phyloP scores from a whole-genome alignment of 1,139 yeast genomes.

The Saccharomyces hybrid region DNA sequence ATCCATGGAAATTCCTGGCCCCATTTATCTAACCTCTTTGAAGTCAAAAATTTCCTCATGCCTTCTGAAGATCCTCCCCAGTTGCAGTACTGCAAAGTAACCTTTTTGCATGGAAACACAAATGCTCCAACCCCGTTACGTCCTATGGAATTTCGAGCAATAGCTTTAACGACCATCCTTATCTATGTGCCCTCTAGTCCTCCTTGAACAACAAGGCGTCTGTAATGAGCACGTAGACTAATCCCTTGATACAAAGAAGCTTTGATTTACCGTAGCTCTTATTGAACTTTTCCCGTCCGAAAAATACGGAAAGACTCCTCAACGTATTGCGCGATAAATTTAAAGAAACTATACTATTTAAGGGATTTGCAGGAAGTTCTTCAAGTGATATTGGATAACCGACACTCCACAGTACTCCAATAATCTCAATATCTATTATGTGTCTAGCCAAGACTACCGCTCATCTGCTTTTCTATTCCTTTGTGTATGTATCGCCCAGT shows the following conservation, averaged over 20 bases:
- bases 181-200: not conserved
- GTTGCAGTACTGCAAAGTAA: constrained; percentile 74
- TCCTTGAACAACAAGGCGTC: too few relatives aligned
- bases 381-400: not conserved
- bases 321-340: not conserved
- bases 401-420: not conserved
- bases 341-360: not conserved
- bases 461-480: constrained; percentile 26
- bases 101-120: constrained; percentile 53
- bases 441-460: constrained; percentile 24
- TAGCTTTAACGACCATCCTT: constrained; percentile 37
- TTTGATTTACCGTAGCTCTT: not conserved
- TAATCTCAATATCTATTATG: constrained; percentile 3
- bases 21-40: constrained; percentile 45
- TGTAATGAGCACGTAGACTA: not conserved
- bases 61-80: constrained; percentile 95
- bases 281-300: not conserved
- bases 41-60: constrained; percentile 52
- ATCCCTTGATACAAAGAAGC: not conserved
- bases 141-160: constrained; percentile 48
- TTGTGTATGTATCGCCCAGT: constrained; percentile 20
- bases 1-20: constrained; percentile 58
- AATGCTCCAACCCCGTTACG: constrained; percentile 81
- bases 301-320: not conserved
- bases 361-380: not conserved